phyloP scores from a whole-genome alignment of 164 flowering plant species.

The Macadamia integrifolia region DNA sequence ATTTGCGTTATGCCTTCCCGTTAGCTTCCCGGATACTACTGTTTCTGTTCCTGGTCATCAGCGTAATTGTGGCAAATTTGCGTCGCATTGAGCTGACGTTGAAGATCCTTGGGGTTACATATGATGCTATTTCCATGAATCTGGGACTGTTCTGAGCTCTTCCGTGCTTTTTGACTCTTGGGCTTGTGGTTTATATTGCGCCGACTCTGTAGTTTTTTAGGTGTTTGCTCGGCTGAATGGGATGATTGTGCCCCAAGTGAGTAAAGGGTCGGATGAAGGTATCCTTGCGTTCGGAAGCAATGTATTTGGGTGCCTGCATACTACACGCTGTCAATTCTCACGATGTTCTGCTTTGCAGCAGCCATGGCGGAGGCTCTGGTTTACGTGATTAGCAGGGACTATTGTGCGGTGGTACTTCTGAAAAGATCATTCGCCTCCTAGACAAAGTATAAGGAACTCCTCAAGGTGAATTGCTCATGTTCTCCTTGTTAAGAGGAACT shows the following conservation, averaged over 20 bases:
- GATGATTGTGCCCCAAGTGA: conserved; percentile 42
- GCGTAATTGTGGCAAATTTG: conserved; percentile 67
- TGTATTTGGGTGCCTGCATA: conserved; percentile 95
- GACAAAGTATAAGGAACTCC: conserved; percentile 60
- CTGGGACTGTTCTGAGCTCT: conserved; percentile 63
- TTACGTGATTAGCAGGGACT: conserved; percentile 73
- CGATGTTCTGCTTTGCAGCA: conserved; percentile 82
- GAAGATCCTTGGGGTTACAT: conserved; percentile 55
- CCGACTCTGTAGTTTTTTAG: conserved; percentile 84
- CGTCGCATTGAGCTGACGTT: conserved; percentile 76
- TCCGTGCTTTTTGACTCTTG: conserved; percentile 58
- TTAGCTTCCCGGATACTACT: conserved; percentile 61
- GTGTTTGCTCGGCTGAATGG: conserved; percentile 77
- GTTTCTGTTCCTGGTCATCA: conserved; percentile 59
- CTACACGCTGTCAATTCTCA: conserved; percentile 71
- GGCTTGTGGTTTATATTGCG: conserved; percentile 49
- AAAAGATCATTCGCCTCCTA: conserved; percentile 52
- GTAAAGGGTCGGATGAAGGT: conserved; percentile 32
- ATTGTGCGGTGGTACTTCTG: conserved; percentile 93
- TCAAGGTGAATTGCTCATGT: conserved; percentile 46
- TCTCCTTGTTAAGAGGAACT: background rate
- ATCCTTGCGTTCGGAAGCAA: conserved; percentile 80
- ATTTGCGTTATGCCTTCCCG: conserved; percentile 57
- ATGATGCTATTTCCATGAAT: conserved; percentile 63
- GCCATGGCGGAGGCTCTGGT: conserved; percentile 68